Percentiles rank a stretch among this genome's conserved stretches.
These are phyloP conservation scores for Umbilicus rupestris DNA, from an alignment of 164 flowering plant genomes.

Conservation along the genomic window DNA sequence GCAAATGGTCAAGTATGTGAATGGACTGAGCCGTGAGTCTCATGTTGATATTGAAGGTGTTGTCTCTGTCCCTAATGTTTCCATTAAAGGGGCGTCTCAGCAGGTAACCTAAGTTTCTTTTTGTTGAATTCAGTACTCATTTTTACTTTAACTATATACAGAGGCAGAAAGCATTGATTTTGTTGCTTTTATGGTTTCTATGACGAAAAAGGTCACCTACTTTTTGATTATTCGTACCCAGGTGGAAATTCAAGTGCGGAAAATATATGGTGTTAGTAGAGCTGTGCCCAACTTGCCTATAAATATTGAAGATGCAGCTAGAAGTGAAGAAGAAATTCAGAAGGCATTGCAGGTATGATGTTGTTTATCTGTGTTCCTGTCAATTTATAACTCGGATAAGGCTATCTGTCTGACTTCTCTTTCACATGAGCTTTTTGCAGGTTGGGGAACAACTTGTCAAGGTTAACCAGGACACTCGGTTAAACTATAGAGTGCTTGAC, in stretches of 20 bases:
- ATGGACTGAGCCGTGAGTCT: slow-evolving; percentile 62
- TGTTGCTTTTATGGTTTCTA: not conserved
- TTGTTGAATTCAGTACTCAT: not conserved
- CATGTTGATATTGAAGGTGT: slow-evolving; percentile 61
- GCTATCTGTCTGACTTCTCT: not conserved
- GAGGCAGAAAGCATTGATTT: too few relatives aligned
- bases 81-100: slow-evolving; percentile 72
- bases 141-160: not conserved
- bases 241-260: slow-evolving; percentile 82
- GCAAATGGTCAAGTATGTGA: slow-evolving; percentile 69
- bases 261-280: slow-evolving; percentile 54
- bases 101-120: slow-evolving; percentile 29
- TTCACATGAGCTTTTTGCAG: slow-evolving; percentile 24
- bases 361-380: not conserved
- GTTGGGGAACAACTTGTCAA: slow-evolving; percentile 70
- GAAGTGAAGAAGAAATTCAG: slow-evolving; percentile 80
- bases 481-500: slow-evolving; percentile 73
- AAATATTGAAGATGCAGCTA: slow-evolving; percentile 85
- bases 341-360: slow-evolving; percentile 45
- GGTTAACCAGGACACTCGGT: slow-evolving; percentile 86
- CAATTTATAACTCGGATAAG: not conserved
- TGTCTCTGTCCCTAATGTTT: slow-evolving; percentile 49
- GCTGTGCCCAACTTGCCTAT: slow-evolving; percentile 68
- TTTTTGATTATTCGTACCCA: slow-evolving; percentile 12
- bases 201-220: not conserved